Evolutionary conservation across 2,329 filamentous ascomycete species (phyloP), one percentile per base, ranked within the genome.

Genomic region (Cytospora piceicola): DNA sequence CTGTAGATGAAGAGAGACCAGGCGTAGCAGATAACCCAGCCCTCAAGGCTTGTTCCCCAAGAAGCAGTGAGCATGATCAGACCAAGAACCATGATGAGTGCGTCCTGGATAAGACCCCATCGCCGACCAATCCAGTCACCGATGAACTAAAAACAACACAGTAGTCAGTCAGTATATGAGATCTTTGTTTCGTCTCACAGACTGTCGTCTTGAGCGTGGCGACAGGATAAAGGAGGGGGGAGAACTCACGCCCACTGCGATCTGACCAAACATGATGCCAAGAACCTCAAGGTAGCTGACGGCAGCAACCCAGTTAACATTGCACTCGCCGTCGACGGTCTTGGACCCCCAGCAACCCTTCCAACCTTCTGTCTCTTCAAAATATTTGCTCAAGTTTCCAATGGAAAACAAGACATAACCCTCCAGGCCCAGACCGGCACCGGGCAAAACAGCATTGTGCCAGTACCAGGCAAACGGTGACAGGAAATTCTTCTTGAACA

Each of bases 391-490:
- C 70, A 98, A 82, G 78, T 97, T 97, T 66, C 94, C 94, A 71
- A 98, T 97, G 69, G 94, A 97, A 83, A 98, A 98, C 24, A 98
- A 86, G 52, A 97, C 94, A 75, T 97, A 98, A 72, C 93, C 94
- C 84, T 98, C 94, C 32, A 98, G 86, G 75, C 93, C 90, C 60
- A 98, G 87, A 75, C 94, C 94, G 70, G 93, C 93, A 78, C 94
- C 94, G 58, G 94, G 94, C 66, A 98, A 88, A 62, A 97, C 90
- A 79, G 94, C 94, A 75, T 96, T 95, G 74, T 88, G 87, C 75
- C 96, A 90, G 77, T 98, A 98, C 84, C 89, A 95, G 29, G 84
- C 81, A n/a, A 98, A 64, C 0, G 94, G 93, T 63, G 89, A 91
- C 20, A 97, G 83, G 34, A 94, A 93, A 73, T 97, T 93, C 63